Evolutionary conservation across 2,329 filamentous ascomycete species (phyloP), one percentile per base, ranked within the genome.

Genomic region (Apiospora malaysiana): DNA sequence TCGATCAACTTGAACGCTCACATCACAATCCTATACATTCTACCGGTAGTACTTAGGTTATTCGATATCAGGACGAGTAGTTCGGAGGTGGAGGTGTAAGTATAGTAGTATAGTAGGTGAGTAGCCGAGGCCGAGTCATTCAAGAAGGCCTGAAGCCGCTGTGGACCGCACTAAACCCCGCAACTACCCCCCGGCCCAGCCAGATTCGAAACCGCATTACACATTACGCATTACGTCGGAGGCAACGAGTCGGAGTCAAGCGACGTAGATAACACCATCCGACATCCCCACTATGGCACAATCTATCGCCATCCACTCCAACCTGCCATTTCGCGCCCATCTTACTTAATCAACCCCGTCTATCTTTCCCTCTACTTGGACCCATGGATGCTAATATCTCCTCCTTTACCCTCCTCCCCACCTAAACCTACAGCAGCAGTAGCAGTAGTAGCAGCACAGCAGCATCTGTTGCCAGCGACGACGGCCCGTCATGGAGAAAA

Each of bases 401-500:
- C 32, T 40, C 18, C 32, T 23, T 23, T n/a, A n/a, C 27, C 32
- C 27, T 40, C 27, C 9, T 63, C 27, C 9, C 56, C 56, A 40
- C 40, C 18, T 63, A 63, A 40, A 37, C 32, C 21, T 14, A 40
- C 32, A 63, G 32, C 56, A 63, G 56, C 32, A 45, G 42, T 18
- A n/a, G 45, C 45, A 63, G 56, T 27, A 63, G 32, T 18, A 63
- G 32, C 32, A 32, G 32, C 32, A 32, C 45, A 63, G 56, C 56
- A 63, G 32, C 32, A 63, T 40, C 32, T 12, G 56, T 63, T 40
- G 56, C 56, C 56, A 63, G 56, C 56, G 56, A 68, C 51, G 51
- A 47, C 66, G 32, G 25, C 25, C 66, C 27, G 66, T 47, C 66
- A 68, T 68, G 66, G 66, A 47, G 43, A 68, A 68, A 45, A 85